These are phyloP conservation scores for Perilla frutescens DNA, from an alignment of 257 asterid species.

Conservation along the genomic window DNA sequence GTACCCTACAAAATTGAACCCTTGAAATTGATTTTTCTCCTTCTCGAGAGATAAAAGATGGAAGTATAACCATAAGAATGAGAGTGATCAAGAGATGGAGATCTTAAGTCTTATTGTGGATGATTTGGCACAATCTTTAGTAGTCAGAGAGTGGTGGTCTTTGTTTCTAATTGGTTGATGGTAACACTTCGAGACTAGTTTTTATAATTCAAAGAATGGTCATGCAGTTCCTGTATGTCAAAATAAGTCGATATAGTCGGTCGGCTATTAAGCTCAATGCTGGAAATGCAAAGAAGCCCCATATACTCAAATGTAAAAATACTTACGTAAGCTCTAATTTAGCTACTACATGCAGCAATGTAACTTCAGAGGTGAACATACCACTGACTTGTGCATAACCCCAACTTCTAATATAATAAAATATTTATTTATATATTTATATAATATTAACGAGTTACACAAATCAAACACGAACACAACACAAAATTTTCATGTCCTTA, in stretches of 20 bases:
- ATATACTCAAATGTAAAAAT: neutral
- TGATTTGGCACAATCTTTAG: neutral
- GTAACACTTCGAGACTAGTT: neutral
- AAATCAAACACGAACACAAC: too few relatives aligned
- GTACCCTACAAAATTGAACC: neutral
- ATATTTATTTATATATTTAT: too few relatives aligned
- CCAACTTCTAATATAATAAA: neutral
- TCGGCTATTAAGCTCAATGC: neutral
- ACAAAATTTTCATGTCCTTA: too few relatives aligned
- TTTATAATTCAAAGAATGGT: neutral
- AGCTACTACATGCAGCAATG: too few relatives aligned
- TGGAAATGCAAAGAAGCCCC: neutral
- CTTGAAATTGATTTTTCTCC: neutral
- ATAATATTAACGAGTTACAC: too few relatives aligned
- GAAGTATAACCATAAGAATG: neutral
- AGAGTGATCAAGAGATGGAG: neutral
- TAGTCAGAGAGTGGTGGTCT: neutral
- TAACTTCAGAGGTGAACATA: neutral
- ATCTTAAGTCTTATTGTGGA: neutral
- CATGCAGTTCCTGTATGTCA: neutral
- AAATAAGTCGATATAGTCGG: neutral
- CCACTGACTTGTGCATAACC: neutral
- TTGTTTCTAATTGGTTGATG: constrained; percentile 1
- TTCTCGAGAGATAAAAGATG: neutral
- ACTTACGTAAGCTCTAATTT: too few relatives aligned